Evolutionary conservation across 208 protist genomes (phyloP), one percentile per base, ranked within the genome.

Genomic region (Crithidia acanthocephali): DNA sequence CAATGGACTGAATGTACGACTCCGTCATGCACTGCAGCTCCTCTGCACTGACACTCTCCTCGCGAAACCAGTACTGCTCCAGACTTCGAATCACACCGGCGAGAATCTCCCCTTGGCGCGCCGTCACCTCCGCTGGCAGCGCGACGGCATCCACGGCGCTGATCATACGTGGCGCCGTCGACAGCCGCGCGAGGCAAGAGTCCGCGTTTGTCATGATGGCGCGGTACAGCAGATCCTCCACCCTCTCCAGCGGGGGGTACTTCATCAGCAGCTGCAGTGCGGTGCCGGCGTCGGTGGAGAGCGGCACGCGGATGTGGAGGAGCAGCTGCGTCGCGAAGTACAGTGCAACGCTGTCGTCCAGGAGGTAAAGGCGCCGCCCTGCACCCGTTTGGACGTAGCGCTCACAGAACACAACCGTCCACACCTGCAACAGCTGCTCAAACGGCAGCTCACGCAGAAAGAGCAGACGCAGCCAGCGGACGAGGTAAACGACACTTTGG

Each of bases 361-460:
- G 47, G 6, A 37, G 16, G 47, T 87, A 91, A 8, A 57, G 8
- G 1, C 64, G 25, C 7, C 18, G 27, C 11, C 35, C 47, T 3
- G 44, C 30, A 20, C 52, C 32, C 2, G 52, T 52, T 10, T 60
- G n/a, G n/a, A 83, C 51, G 60, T 74, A 76, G 32, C 69, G 65
- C 65, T 96, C 92, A 13, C 81, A 87, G 44, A 98, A 89, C 23
- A 97, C 60, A 0, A 87, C 69, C 42, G 90, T 85, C 93, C 95
- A 98, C 42, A 98, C 61, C 8, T 80, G 59, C 1, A 88, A 45
- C 40, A 81, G 53, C 55, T 93, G 85, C 2, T 58, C 32, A 30
- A 97, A 68, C 4, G 88, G 79, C 61, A 98, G 91, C 64, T 97
- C 92, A 5, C 93, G 88, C 30, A 97, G 67, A 55, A 97, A 95